Evolutionary conservation across 805 yeast species (phyloP).

Genomic region (Ogataea minuta): DNA sequence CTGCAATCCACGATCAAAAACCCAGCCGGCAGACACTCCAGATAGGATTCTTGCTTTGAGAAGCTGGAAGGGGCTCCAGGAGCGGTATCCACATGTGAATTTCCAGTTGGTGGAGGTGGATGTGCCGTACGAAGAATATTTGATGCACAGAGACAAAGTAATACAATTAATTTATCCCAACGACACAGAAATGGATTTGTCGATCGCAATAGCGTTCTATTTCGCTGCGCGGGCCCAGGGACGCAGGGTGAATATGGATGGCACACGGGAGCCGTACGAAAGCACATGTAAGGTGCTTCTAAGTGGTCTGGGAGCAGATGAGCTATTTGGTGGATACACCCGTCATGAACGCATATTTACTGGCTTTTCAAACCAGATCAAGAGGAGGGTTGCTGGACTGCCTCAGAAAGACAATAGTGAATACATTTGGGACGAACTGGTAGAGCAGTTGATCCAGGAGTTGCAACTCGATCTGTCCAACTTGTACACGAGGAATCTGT

Average conservation of each 20-base stretch:
- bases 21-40: conserved; percentile 66
- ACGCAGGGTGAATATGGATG: conserved; percentile 17
- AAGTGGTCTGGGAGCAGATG: conserved; percentile 97
- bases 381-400: conserved; percentile 20
- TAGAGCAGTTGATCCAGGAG: conserved; percentile 51
- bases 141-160: conserved; percentile 49
- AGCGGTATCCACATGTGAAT: conserved; percentile 39
- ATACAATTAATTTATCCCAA: conserved; percentile 74
- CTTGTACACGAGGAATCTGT: conserved; percentile 75
- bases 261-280: conserved; percentile 33
- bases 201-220: conserved; percentile 93
- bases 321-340: conserved; percentile 92
- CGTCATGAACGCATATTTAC: conserved; percentile 63
- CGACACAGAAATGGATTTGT: conserved; percentile 90
- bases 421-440: conserved; percentile 23
- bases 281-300: conserved; percentile 68
- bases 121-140: conserved; percentile 68
- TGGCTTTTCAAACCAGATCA: conserved; percentile 25
- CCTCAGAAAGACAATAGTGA: conserved; percentile 19
- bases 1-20: conserved; percentile 77
- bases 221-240: conserved; percentile 75
- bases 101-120: conserved; percentile 67
- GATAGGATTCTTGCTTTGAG: conserved; percentile 74
- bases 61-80: conserved; percentile 54
- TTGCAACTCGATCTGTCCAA: conserved; percentile 68